Evolutionary conservation across 2,329 filamentous ascomycete genomes (phyloP), one percentile per base, ranked within the genome.

Genomic region (Teratosphaeria pseudoeucalypti): DNA sequence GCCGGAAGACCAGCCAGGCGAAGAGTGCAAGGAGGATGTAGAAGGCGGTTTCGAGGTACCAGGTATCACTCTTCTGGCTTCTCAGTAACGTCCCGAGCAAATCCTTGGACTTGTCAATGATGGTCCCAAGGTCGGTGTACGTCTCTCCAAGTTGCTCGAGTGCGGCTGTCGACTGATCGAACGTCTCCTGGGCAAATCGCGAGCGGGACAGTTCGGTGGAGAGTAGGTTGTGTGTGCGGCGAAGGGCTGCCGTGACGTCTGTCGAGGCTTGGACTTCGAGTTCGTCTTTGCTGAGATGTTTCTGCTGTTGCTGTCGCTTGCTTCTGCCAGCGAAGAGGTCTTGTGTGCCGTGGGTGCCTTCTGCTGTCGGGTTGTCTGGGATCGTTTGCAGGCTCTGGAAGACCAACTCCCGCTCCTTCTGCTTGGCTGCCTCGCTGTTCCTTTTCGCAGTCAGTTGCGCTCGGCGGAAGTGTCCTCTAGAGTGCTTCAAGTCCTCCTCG

Each of bases 51-150:
- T 94, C 88, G 37, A 99, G 82, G 72, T 99, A 99, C 94, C 94
- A 99, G 2, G 92, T 96, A 72, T 99, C 94, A 65, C 88, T 94
- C 80, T 99, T 99, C 71, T 95, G 90, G 64, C 89, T 94, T 62
- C 85, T 84, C 54, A 97, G 77, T 54, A 99, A 78, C 19, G 89
- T 90, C 6, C 85, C 84, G 7, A 96, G 82, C 19, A 99, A 78
- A 58, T 85, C 86, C 64, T 84, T 82, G 54, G 89, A 92, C 59
- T 83, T 88, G 2, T 83, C 80, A 43, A 99, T 80, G 70, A 96
- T 81, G 12, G 83, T 83, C 67, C 92, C 90, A 5, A 97, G 82
- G 56, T 85, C 85, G 23, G 81, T 85, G 75, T 99, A 99, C 43
- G 84, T 87, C 67, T 95, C 88, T 3, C 87, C 85, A 1, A 99